A percentile compares a stretch with the other conserved stretches of the same genome.
These are phyloP conservation scores for Elsinoe ampelina DNA, from an alignment of 2,329 filamentous ascomycete species.

Conservation along the genomic window DNA sequence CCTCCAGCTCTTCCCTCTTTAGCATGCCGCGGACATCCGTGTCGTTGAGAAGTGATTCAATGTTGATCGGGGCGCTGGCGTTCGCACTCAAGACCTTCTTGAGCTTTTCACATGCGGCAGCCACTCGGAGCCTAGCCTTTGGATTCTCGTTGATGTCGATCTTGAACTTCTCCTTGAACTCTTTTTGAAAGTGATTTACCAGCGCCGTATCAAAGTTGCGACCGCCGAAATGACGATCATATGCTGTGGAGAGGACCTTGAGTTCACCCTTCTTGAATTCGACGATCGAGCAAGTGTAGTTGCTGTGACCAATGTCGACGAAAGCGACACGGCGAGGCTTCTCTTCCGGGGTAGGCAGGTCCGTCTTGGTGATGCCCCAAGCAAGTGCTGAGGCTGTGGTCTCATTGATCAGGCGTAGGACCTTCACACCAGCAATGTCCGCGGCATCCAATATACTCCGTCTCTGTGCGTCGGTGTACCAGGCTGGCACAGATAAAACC, in stretches of 20 bases:
- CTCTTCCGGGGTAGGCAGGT: conserved; percentile 81
- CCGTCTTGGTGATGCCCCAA: conserved; percentile 95
- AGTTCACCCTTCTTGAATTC: conserved; percentile 98
- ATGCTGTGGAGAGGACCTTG: conserved; percentile 82
- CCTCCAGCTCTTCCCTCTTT: conserved; percentile 89
- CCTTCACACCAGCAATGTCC: conserved; percentile 87
- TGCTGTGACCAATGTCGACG: conserved; percentile 91
- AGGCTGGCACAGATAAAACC: conserved; percentile 87
- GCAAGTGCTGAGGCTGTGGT: conserved; percentile 92
- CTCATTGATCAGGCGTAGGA: conserved; percentile 93
- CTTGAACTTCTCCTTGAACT: conserved; percentile 98
- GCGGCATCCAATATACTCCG: conserved; percentile 81
- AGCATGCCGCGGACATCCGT: conserved; percentile 81
- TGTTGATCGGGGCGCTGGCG: conserved; percentile 82
- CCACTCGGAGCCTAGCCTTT: conserved; percentile 80
- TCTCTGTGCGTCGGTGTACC: conserved; percentile 95
- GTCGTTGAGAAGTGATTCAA: conserved; percentile 98
- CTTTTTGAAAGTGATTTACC: conserved; percentile 86
- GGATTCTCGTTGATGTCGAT: conserved; percentile 86
- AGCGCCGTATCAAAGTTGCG: conserved; percentile 94
- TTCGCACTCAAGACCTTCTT: conserved; percentile 99
- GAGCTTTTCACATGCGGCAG: conserved; percentile 85
- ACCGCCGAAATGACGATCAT: conserved; percentile 92
- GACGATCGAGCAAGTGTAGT: conserved; percentile 88
- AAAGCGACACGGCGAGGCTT: conserved; percentile 85